These are phyloP conservation scores for Lolium multiflorum DNA, from an alignment of 176 grass and related monocot species.

Conservation along the genomic window DNA sequence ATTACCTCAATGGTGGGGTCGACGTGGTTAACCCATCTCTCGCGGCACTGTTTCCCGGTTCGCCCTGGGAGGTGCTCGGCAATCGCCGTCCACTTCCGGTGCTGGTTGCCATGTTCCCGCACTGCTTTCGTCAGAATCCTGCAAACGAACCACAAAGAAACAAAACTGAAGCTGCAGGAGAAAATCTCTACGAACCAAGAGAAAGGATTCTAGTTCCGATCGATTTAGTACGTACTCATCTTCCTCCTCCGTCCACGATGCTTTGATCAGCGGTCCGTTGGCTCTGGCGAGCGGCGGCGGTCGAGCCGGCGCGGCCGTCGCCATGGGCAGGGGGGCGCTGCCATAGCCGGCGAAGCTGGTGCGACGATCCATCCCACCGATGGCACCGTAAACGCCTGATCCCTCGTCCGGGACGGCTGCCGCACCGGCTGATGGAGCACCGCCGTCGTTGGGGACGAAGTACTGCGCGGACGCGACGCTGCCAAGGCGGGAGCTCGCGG, in stretches of 20 bases:
- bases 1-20: slow-evolving; percentile 66
- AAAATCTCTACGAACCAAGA: not conserved
- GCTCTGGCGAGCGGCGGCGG: not conserved
- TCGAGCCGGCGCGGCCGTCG: not conserved
- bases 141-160: not conserved
- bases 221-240: slow-evolving; percentile 53
- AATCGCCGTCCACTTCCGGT: slow-evolving; percentile 64
- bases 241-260: slow-evolving; percentile 65
- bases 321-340: not conserved
- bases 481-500: not conserved
- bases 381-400: not conserved
- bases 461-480: too few relatives aligned
- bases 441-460: not conserved
- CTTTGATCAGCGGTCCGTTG: slow-evolving; percentile 18
- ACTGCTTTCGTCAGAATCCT: slow-evolving; percentile 60
- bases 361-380: not conserved
- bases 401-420: not conserved
- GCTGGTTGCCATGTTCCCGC: slow-evolving; percentile 39
- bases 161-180: not conserved
- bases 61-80: slow-evolving; percentile 54
- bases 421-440: not conserved
- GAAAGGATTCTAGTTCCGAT: not conserved
- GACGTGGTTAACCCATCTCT: slow-evolving; percentile 86
- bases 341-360: not conserved
- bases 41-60: slow-evolving; percentile 79